Conservation (phyloP, 805 yeast genomes). For the Phaffomyces thermotolerans region DNA sequence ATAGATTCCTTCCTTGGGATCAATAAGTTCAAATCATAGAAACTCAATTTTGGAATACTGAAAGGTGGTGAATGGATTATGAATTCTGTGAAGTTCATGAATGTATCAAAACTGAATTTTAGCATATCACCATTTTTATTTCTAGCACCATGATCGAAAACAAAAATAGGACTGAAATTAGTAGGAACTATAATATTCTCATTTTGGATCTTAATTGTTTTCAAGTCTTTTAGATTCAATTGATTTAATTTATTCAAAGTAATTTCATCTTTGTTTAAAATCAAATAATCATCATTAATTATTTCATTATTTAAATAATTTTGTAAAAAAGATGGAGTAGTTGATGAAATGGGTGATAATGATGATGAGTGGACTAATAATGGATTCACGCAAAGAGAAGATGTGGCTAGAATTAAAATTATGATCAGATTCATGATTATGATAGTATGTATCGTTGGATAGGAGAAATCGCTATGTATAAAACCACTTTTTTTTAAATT, state of each 20-base stretch:
- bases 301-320: neutral
- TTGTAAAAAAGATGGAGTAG: neutral
- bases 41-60: constrained; percentile 2
- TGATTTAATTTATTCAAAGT: neutral
- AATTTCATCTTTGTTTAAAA: constrained; percentile 1
- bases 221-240: constrained; percentile 1
- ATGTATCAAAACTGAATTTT: constrained; percentile 1
- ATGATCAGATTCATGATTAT: neutral
- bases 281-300: neutral
- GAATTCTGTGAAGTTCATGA: constrained; percentile 1
- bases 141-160: neutral
- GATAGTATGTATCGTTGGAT: neutral
- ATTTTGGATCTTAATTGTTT: constrained; percentile 1
- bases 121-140: neutral
- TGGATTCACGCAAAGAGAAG: neutral
- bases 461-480: too few relatives aligned
- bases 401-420: neutral
- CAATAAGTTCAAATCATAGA: constrained; percentile 3
- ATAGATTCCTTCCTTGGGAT: neutral
- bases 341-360: neutral
- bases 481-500: too few relatives aligned
- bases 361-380: neutral
- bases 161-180: constrained; percentile 2
- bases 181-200: constrained; percentile 2
- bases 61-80: constrained; percentile 5